phyloP scores from a whole-genome alignment of 1,284 basidiomycete genomes.

The Ganoderma meredithae region DNA sequence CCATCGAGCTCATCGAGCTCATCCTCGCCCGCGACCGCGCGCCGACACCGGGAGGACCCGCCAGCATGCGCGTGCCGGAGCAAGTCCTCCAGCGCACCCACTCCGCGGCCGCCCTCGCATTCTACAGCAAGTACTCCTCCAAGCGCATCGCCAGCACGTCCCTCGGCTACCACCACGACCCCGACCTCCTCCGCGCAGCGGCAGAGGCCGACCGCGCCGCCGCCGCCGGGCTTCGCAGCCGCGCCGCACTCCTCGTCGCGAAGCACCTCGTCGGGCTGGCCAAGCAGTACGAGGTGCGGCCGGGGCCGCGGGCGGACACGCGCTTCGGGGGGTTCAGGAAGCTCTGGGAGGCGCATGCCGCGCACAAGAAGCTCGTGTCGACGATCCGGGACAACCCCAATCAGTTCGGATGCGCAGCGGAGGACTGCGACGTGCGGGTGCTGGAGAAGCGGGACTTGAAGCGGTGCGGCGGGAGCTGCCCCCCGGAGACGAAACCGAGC shows the following conservation, averaged over 20 bases:
- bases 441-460: conserved; percentile 2
- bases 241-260: background rate
- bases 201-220: background rate
- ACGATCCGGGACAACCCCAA: background rate
- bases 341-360: background rate
- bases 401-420: conserved; percentile 11
- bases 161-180: conserved; percentile 1
- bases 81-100: background rate
- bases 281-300: background rate
- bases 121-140: background rate
- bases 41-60: no score
- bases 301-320: background rate
- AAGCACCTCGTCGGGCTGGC: background rate
- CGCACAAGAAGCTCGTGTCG: background rate
- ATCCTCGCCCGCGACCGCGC: background rate
- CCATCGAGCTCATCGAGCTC: background rate
- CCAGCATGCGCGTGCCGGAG: background rate
- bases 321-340: background rate
- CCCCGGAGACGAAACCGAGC: conserved; percentile 17
- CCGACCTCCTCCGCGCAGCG: background rate
- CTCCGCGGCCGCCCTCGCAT: background rate
- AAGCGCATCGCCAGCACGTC: background rate
- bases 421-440: conserved; percentile 13
- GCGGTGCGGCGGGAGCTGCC: conserved; percentile 16
- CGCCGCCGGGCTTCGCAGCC: background rate